Evolutionary conservation across 176 grass and related monocot species (phyloP).

Genomic region (Metroxylon sagu): DNA sequence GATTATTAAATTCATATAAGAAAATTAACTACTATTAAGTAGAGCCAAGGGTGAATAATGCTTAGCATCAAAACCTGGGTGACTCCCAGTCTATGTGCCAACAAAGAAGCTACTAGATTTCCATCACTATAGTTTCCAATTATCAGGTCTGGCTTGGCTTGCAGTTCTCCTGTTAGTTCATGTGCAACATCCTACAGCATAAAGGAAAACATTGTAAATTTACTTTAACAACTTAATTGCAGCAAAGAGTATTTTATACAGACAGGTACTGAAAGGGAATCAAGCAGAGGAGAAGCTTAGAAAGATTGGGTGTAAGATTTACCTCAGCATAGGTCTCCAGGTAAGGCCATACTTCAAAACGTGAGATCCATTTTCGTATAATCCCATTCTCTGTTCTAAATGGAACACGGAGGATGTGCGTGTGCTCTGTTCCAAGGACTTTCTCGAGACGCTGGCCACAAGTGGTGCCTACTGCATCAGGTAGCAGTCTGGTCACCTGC

Average conservation of each 20-base stretch:
- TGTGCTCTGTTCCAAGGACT: slow-evolving; percentile 93
- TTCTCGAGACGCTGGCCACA: slow-evolving; percentile 94
- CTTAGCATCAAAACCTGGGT: slow-evolving; percentile 47
- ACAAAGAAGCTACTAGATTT: slow-evolving; percentile 93
- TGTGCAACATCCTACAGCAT: slow-evolving; percentile 79
- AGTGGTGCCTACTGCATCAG: slow-evolving; percentile 87
- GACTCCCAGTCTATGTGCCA: slow-evolving; percentile 90
- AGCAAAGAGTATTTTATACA: no score
- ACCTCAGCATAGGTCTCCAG: slow-evolving; percentile 95
- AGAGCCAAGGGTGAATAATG: neutral
- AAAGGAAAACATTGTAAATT: neutral
- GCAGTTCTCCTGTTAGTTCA: slow-evolving; percentile 86
- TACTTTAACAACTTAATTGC: no score
- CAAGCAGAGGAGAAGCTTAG: no score
- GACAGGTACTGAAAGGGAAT: no score
- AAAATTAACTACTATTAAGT: no score
- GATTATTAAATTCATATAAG: slow-evolving; percentile 3
- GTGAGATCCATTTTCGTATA: slow-evolving; percentile 98
- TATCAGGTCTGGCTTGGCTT: slow-evolving; percentile 85
- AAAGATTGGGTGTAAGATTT: slow-evolving; percentile 15
- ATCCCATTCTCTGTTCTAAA: slow-evolving; percentile 89
- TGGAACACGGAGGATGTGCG: slow-evolving; percentile 92
- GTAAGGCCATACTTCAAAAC: slow-evolving; percentile 99
- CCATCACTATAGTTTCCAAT: slow-evolving; percentile 99
- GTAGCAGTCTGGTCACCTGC: slow-evolving; percentile 90